Conservation (phyloP, 352 stramenopile genomes). For the Pythium phragmitis region DNA sequence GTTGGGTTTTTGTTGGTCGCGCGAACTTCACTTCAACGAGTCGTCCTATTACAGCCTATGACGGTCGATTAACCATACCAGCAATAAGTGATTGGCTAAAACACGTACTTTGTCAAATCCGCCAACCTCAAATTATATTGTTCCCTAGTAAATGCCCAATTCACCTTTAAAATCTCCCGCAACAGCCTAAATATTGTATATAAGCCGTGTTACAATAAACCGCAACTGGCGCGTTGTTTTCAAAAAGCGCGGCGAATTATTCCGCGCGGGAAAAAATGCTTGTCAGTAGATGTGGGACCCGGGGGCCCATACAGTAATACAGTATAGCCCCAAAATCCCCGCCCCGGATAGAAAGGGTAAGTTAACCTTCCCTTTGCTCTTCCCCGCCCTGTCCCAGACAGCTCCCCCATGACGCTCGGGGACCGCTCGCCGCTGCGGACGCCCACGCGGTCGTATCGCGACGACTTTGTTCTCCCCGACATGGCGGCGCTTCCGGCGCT, state of each 20-base stretch:
- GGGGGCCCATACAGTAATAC: not conserved
- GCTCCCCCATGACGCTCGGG: conserved; percentile 11
- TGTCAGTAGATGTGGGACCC: conserved; percentile 15
- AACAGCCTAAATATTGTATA: conserved; percentile 1
- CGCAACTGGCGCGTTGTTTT: conserved; percentile 10
- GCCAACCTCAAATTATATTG: not conserved
- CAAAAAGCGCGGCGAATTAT: conserved; percentile 21
- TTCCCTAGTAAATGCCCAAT: not conserved
- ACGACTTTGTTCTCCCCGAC: conserved; percentile 2
- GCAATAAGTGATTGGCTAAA: not conserved
- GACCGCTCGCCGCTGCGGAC: conserved; percentile 15
- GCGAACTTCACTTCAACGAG: not conserved
- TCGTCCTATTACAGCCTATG: not conserved
- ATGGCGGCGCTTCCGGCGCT: conserved; percentile 8
- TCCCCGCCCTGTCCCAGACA: conserved; percentile 9
- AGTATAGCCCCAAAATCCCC: not conserved
- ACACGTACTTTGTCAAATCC: not conserved
- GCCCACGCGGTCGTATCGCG: conserved; percentile 5
- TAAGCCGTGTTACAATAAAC: conserved; percentile 3
- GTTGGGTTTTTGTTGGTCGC: too few species aligned
- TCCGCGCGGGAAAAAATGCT: conserved; percentile 9
- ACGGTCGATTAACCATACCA: not conserved
- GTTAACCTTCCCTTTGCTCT: not conserved
- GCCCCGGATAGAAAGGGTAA: not conserved
- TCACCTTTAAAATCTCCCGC: not conserved